These are phyloP conservation scores for Xylariaceae sp. DNA, from an alignment of 2,329 filamentous ascomycete species.

Conservation along the genomic window DNA sequence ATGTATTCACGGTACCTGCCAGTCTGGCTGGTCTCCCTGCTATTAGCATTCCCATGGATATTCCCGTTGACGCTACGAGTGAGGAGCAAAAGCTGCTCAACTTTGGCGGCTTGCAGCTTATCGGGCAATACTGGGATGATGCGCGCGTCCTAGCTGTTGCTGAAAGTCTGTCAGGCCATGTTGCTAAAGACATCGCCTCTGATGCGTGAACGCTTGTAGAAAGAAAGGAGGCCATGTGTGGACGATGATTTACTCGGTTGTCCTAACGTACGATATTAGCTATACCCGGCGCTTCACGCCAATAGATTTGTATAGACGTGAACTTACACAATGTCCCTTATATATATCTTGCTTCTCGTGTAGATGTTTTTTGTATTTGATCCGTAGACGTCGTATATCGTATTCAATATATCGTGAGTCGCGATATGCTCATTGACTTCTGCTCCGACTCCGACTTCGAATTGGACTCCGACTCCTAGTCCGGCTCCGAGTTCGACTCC, in stretches of 20 bases:
- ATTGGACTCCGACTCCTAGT: slow-evolving; percentile 2
- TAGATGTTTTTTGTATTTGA: neutral
- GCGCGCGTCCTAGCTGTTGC: slow-evolving; percentile 56
- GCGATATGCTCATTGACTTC: neutral
- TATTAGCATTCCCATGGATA: slow-evolving; percentile 68
- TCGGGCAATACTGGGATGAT: slow-evolving; percentile 79
- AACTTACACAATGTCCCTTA: slow-evolving; percentile 4
- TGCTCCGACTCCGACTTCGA: neutral
- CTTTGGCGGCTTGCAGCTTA: slow-evolving; percentile 63
- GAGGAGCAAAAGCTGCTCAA: slow-evolving; percentile 35
- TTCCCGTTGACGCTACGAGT: slow-evolving; percentile 29
- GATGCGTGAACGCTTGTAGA: neutral
- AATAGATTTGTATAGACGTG: slow-evolving; percentile 2
- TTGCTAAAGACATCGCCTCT: slow-evolving; percentile 8
- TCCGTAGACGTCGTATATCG: neutral
- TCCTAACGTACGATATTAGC: slow-evolving; percentile 13
- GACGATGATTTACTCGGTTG: neutral
- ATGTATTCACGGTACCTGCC: slow-evolving; percentile 92
- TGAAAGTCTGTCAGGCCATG: slow-evolving; percentile 30
- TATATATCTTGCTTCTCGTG: neutral
- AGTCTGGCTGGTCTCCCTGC: slow-evolving; percentile 88
- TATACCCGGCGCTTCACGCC: slow-evolving; percentile 5
- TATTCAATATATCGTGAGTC: neutral
- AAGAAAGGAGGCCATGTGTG: neutral
- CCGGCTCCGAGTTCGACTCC: slow-evolving; percentile 10